phyloP scores from a whole-genome alignment of 768 basidiomycete genomes.

The Megacollybia marginata region DNA sequence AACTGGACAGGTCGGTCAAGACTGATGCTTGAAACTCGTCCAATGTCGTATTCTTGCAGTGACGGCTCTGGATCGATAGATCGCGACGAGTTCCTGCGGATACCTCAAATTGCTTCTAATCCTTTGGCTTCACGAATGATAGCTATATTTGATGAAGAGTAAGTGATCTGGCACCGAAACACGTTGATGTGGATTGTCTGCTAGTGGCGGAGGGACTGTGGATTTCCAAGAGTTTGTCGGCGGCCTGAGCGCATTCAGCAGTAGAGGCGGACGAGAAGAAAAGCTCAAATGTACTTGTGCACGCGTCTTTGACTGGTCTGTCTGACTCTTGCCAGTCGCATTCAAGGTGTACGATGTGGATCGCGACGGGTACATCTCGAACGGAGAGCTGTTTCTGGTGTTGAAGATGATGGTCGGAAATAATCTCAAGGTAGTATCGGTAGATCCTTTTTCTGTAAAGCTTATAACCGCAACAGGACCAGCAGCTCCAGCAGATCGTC shows the following conservation, averaged over 20 bases:
- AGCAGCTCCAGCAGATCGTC: conserved; percentile 98
- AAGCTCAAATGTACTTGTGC: conserved; percentile 79
- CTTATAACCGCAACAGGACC: conserved; percentile 51
- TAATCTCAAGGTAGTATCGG: conserved; percentile 75
- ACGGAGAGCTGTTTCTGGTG: conserved; percentile 96
- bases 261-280: conserved; percentile 93
- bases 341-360: conserved; percentile 99
- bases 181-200: conserved; percentile 1
- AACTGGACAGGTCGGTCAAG: conserved; percentile 76
- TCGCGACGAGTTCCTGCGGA: conserved; percentile 96
- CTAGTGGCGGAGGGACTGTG: conserved; percentile 93
- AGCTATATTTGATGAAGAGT: conserved; percentile 99
- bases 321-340: conserved; percentile 55
- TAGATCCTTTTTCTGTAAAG: neutral
- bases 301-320: conserved; percentile 2
- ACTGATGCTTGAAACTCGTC: too few relatives aligned
- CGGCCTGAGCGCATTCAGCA: conserved; percentile 95
- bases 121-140: conserved; percentile 97
- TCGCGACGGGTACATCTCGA: conserved; percentile 94
- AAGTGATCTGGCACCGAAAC: conserved; percentile 25
- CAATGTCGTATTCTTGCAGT: conserved; percentile 28
- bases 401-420: conserved; percentile 99
- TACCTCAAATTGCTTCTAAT: conserved; percentile 98
- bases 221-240: conserved; percentile 99
- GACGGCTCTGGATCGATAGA: conserved; percentile 98